phyloP scores from a whole-genome alignment of 129 eudicot species.

The Flaveria trinervia region DNA sequence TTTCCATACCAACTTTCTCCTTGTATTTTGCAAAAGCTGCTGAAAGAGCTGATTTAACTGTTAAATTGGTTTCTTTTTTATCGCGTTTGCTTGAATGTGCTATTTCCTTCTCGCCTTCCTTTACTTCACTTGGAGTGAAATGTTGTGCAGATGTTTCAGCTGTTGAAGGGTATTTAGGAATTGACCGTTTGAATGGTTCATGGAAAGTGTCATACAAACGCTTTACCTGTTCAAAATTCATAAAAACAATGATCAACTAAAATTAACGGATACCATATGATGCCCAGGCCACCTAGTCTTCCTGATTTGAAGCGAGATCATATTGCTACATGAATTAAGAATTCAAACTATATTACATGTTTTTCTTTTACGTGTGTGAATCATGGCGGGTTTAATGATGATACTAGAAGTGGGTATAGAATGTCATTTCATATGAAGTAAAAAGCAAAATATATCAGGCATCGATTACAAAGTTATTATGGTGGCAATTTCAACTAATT shows the following conservation, averaged over 20 bases:
- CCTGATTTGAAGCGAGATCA: background rate
- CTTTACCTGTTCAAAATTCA: slow-evolving; percentile 58
- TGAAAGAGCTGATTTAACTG: slow-evolving; percentile 75
- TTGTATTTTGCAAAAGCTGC: slow-evolving; percentile 76
- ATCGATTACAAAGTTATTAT: background rate
- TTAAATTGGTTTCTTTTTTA: slow-evolving; percentile 62
- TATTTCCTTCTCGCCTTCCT: slow-evolving; percentile 40
- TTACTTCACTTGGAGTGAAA: slow-evolving; percentile 39
- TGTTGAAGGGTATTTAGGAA: slow-evolving; percentile 41
- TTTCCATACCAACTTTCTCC: slow-evolving; percentile 43
- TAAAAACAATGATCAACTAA: background rate
- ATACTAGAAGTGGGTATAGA: background rate
- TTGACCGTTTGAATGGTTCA: slow-evolving; percentile 84
- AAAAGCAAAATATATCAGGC: background rate
- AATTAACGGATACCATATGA: background rate
- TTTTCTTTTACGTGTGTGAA: background rate
- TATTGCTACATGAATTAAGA: background rate
- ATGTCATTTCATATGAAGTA: background rate
- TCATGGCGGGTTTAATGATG: background rate
- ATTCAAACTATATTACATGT: background rate
- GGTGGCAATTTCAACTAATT: background rate
- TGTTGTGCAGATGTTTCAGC: slow-evolving; percentile 44
- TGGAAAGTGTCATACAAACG: slow-evolving; percentile 90
- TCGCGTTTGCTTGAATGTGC: slow-evolving; percentile 46
- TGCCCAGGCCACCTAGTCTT: background rate